Evolutionary conservation across 73 alveolate species (phyloP), one percentile per base, ranked within the genome.

Genomic region (Paraurostyla sp.): DNA sequence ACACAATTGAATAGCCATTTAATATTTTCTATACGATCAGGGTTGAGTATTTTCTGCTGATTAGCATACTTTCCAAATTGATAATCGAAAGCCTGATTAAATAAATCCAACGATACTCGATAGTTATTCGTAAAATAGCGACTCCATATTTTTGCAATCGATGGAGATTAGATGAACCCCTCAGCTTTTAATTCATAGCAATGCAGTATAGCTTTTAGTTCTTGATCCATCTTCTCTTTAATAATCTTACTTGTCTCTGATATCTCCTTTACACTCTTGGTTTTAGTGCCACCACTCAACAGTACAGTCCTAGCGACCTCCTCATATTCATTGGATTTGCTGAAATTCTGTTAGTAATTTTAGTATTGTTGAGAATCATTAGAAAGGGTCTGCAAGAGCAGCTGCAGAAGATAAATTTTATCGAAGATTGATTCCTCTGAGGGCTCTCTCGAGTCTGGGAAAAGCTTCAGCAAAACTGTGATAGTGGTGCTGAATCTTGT

Each of bases 181-280:
- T 45, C 50, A 20, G 93, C 82, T 38, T 38, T 85, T 7, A 85
- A 16, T 50, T 85, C 83, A 54, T 49, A 22, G 18, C 16, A 33
- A 30, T 49, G 71, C 23, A 85, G 25, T 13, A 75, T 43, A 15
- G 29, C n/a, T 22, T 9, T 13, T 13, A 85, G 42, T 41, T 85
- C 88, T 49, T 11, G 16, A 40, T 62, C 82, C 58, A 85, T 85
- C 38, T 85, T 85, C 35, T 85, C 93, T 51, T 75, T 85, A 13
- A 85, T 45, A 38, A 71, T 48, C 52, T 85, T 85, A 33, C 81
- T 43, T 1, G 78, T 49, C 42, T 85, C 93, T 11, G 75, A 35
- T 18, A 85, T 85, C 35, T 85, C 88, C 56, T 69, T 78, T 27
- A 85, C 88, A 43, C 82, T 71, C 42, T 71, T 42, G 9, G 62